Evolutionary conservation across 176 grass and related monocot species (phyloP), one percentile per base, ranked within the genome.

Genomic region (Bothriochloa decipiens): DNA sequence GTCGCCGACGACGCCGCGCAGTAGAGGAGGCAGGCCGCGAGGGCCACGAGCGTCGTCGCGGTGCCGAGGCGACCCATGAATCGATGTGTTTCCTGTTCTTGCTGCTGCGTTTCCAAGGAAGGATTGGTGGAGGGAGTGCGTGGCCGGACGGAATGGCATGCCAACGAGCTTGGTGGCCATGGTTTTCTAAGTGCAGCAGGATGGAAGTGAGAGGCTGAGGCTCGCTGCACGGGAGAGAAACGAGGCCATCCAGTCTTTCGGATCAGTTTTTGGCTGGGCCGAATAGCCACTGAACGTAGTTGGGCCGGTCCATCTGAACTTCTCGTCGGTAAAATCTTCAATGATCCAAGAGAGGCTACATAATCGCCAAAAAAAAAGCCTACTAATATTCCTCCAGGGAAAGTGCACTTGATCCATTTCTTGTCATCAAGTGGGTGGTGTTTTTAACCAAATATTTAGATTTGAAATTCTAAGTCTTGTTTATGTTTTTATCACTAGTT

Each of bases 161-260:
- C 40, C 28, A 14, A 46, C 11, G 5, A 11, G 1, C 3, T 26
- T 63, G 17, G n/a, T 10, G 2, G 23, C 5, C 11, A 33, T 37
- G 55, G 41, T 27, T 79, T 86, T 79, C 14, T 29, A 74, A 33
- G 85, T 3, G 23, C 2, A 8, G 43, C 32, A 27, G 42, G 55
- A 41, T 33, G 29, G 2, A 7, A 33, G 40, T 7, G 41, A 65
- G 84, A 72, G 68, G 57, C 11, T 13, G 74, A 32, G 41, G 37
- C 22, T 10, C 3, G 55, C 4, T 8, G 68, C 25, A 4, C 0
- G n/a, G 62, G 74, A 77, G 83, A 85, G 35, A 85, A 86, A 74
- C 43, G 10, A 73, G 84, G 85, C 8, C 84, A 53, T 64, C 43
- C 29, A 32, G 29, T 32, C 29, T 32, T 32, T 32, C 29, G 29